Evolutionary conservation across 208 protist genomes (phyloP), one percentile per base, ranked within the genome.

Genomic region (Leishmania aethiopica): DNA sequence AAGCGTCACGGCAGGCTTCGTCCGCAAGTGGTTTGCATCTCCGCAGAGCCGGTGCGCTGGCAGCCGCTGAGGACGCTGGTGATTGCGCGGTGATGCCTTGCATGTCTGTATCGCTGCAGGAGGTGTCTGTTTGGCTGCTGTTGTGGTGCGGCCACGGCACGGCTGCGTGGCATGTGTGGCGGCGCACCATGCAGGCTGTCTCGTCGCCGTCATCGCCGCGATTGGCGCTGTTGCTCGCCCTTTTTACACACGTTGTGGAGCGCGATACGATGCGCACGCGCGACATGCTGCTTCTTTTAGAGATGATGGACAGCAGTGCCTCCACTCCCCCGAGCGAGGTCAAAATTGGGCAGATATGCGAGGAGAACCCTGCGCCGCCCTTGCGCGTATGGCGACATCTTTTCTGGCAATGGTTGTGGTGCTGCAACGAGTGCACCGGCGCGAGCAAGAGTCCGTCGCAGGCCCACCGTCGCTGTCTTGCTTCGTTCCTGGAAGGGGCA

Each of bases 191-290:
- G 22, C 40, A 67, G 8, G 2, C 37, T 53, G 75, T 35, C n/a
- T 57, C 40, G 55, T 17, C 32, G 5, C 57, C 35, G 53, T 28
- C 82, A 5, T 77, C 72, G 37, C 76, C 78, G 32, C 74, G 47
- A 37, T 49, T 91, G 37, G 59, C 90, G 77, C 81, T 87, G 13
- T 75, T 84, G 82, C 78, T 95, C 45, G 72, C 90, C 2, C 71
- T 90, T 37, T 92, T 90, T 60, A 59, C 83, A 8, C 73, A 93
- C 71, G 55, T 95, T 62, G 86, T 93, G 77, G 86, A 93, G 45
- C 59, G 69, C 8, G 78, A 91, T 37, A 73, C 64, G 37, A 77
- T 80, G 51, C 86, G 84, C 28, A 85, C 86, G 40, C 77, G 81
- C 35, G 92, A 93, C 72, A 47, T 91, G 74, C 78, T 87, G 75